Base-by-base conservation (phyloP, 2,329 filamentous ascomycete genomes). In the Colletotrichum filicis region DNA sequence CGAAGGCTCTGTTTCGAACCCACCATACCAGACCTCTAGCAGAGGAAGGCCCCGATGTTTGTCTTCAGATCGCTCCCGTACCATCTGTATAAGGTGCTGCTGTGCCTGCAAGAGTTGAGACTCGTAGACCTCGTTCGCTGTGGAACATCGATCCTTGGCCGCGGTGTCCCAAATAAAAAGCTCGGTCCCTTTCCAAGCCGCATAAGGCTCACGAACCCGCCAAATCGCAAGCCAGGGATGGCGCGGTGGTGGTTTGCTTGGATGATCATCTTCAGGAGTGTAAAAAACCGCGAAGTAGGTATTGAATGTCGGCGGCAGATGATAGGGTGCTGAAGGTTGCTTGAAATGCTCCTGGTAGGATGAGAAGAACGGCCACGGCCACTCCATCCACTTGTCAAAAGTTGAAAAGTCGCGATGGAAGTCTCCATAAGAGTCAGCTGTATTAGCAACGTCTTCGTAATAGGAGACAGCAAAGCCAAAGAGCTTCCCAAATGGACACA, bases 121-220 rank as follows among this genome's bases (percentile, higher is more conserved):
- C 64, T 83, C 79, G 1, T 76, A 77, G 1, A 81, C 55, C 2
- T 64, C 5, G 5, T 74, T 56, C 16, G 74, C 70, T 0, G 69
- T 63, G 0, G 75, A 71, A 7, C 80, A 78, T 30, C 77, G 80
- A 1, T 78, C 74, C 1, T 72, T 75, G 8, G 82, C 80, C 1
- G 78, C 75, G 1, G 81, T 69, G 74, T 91, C 89, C 88, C 88
- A 90, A 52, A 91, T 87, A 6, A 91, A 80, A 14, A 91, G 75
- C 75, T 91, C 88, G 2, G 83, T 82, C 2, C 66, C 63, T 0
- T 2, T 74, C 77, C 80, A 85, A 1, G 78, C 75, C 26, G 66
- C 77, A 68, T 85, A 81, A 1, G 82, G 79, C n/a, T 86, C 79
- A 5, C 80, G 76, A 0, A 86, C 84, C 12, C 89, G 84, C 70